phyloP scores from a whole-genome alignment of 441 rosid species.

The Croton setiger region DNA sequence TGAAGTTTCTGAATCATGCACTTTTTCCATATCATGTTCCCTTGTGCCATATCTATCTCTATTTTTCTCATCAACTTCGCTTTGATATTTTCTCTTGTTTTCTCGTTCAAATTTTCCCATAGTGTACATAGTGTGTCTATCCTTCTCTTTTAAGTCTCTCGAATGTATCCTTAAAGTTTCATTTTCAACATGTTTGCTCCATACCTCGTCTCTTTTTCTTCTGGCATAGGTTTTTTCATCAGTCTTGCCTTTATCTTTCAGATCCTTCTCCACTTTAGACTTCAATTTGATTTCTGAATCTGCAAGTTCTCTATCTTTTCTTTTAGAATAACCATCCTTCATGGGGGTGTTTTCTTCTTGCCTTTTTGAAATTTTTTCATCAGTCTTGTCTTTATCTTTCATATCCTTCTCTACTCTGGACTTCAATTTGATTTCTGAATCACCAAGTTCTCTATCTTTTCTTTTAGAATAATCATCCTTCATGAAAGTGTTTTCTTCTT shows the following conservation, averaged over 20 bases:
- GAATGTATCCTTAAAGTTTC: conserved; percentile 43
- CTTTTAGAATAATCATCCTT: conserved; percentile 31
- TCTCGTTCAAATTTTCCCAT: conserved; percentile 43
- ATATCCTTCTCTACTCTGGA: conserved; percentile 34
- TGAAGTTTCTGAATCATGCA: conserved; percentile 37
- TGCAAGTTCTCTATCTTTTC: conserved; percentile 25
- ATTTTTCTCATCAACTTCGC: conserved; percentile 38
- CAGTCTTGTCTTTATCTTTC: conserved; percentile 31
- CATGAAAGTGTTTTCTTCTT: conserved; percentile 32
- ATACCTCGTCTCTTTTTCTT: conserved; percentile 33
- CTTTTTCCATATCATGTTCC: conserved; percentile 48
- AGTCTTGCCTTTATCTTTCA: conserved; percentile 29
- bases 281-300: conserved; percentile 37
- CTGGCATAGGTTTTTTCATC: conserved; percentile 35
- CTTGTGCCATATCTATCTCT: conserved; percentile 37
- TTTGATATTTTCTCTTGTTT: conserved; percentile 44
- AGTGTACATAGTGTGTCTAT: conserved; percentile 36
- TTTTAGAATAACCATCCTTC: conserved; percentile 31
- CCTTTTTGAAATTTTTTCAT: conserved; percentile 38
- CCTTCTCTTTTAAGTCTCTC: conserved; percentile 41
- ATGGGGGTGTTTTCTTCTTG: conserved; percentile 32
- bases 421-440: conserved; percentile 37
- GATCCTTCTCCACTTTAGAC: conserved; percentile 35
- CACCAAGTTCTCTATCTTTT: conserved; percentile 25
- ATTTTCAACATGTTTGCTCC: conserved; percentile 31